These are phyloP conservation scores for Leccinum variicolor DNA, from an alignment of 768 basidiomycete genomes.

Conservation along the genomic window DNA sequence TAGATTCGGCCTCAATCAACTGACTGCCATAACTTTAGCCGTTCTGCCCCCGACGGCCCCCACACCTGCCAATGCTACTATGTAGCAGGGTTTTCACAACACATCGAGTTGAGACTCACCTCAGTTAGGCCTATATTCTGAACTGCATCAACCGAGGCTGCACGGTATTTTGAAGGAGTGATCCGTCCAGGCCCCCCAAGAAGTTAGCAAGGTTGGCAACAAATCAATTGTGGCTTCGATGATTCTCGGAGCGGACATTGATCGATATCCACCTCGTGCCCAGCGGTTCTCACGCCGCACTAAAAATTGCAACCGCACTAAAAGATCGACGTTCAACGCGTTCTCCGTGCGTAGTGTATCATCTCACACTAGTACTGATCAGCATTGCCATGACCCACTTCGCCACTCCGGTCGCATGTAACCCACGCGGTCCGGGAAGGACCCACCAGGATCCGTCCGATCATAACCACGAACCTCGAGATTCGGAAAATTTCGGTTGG, in stretches of 20 bases:
- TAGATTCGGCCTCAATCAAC: no score
- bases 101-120: not conserved
- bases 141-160: not conserved
- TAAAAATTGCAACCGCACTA: not conserved
- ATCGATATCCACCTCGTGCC: not conserved
- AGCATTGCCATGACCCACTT: not conserved
- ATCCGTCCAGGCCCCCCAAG: conserved; percentile 1
- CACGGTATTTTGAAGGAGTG: not conserved
- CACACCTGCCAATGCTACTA: not conserved
- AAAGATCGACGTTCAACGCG: not conserved
- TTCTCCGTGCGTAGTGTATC: not conserved
- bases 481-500: not conserved
- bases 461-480: not conserved
- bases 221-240: not conserved
- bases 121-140: not conserved
- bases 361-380: not conserved
- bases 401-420: not conserved
- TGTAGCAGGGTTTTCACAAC: not conserved
- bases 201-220: not conserved
- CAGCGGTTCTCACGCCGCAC: not conserved
- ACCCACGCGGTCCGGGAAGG: not conserved
- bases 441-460: not conserved
- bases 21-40: not conserved
- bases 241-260: conserved; percentile 1
- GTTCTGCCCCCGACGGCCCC: not conserved